These are phyloP conservation scores for Salicornia ramosissima DNA, from an alignment of 148 eudicot species.

Conservation along the genomic window DNA sequence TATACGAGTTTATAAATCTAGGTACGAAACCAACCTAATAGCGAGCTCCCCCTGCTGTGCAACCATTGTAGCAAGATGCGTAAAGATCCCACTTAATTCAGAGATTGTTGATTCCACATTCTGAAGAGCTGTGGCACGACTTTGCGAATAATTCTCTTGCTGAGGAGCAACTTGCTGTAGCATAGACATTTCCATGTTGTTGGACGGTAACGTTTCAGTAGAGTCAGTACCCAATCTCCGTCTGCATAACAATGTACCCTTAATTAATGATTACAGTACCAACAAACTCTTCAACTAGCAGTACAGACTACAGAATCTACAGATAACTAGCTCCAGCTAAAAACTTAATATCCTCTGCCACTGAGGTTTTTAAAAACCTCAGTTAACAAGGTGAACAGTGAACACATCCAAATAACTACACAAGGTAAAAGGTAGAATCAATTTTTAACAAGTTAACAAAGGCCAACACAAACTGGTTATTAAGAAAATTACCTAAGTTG, in stretches of 20 bases:
- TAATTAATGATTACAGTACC: neutral
- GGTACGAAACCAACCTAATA: slow-evolving; percentile 48
- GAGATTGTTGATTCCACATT: slow-evolving; percentile 83
- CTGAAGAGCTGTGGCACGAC: slow-evolving; percentile 70
- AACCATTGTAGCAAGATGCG: slow-evolving; percentile 82
- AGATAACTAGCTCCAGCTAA: neutral
- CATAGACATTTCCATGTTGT: slow-evolving; percentile 60
- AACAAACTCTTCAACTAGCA: neutral
- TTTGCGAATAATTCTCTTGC: slow-evolving; percentile 53
- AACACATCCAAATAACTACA: neutral
- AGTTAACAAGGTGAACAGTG: neutral
- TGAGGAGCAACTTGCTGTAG: slow-evolving; percentile 66
- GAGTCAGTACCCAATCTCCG: slow-evolving; percentile 54
- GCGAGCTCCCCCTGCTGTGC: slow-evolving; percentile 84
- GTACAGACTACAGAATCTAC: too few species aligned
- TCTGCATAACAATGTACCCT: slow-evolving; percentile 28
- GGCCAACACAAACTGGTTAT: neutral
- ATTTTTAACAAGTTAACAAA: neutral
- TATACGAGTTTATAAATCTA: neutral
- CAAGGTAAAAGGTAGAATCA: neutral
- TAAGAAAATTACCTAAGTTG: slow-evolving; percentile 62
- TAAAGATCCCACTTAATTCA: slow-evolving; percentile 78
- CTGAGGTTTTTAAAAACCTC: too few species aligned
- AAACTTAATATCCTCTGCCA: neutral
- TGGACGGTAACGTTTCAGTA: slow-evolving; percentile 44